Evolutionary conservation across 2,329 filamentous ascomycete genomes (phyloP).

Genomic region (Neofusicoccum parvum): DNA sequence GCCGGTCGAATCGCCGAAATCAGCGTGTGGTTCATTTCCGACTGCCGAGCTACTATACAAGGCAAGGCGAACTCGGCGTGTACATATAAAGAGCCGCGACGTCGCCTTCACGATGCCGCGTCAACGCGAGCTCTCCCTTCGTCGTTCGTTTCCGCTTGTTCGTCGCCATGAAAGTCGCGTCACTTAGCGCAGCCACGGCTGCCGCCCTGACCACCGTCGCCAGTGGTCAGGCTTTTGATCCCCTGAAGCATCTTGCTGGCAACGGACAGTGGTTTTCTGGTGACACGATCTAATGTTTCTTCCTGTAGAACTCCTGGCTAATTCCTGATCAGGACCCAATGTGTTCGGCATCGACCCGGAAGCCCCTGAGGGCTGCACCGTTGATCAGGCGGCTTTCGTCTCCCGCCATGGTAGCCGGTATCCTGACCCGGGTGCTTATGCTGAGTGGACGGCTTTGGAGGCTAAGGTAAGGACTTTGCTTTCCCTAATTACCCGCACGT

Average conservation of each 20-base stretch:
- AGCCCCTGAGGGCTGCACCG: slow-evolving; percentile 58
- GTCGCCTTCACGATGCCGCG: background rate
- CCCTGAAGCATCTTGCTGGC: slow-evolving; percentile 41
- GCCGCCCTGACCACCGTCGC: slow-evolving; percentile 24
- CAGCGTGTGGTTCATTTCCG: slow-evolving; percentile 3
- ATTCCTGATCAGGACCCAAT: slow-evolving; percentile 50
- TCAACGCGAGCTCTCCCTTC: background rate
- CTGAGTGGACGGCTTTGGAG: slow-evolving; percentile 51
- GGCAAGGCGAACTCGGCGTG: background rate
- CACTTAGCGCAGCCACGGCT: background rate
- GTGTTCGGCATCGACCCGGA: slow-evolving; percentile 57
- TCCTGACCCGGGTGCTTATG: slow-evolving; percentile 63
- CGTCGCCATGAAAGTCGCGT: background rate
- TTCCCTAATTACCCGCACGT: too few relatives aligned
- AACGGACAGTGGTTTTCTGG: slow-evolving; percentile 41
- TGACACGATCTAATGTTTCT: too few relatives aligned
- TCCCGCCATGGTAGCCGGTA: slow-evolving; percentile 65
- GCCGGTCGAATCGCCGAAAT: slow-evolving; percentile 11
- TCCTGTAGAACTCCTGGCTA: too few relatives aligned
- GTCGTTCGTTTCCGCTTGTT: background rate
- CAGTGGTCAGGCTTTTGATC: slow-evolving; percentile 30
- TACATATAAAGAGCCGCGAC: slow-evolving; percentile 5
- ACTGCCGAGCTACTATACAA: background rate
- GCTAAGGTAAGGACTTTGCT: slow-evolving; percentile 22
- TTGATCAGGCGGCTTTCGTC: slow-evolving; percentile 64